Evolutionary conservation across 2,329 filamentous ascomycete species (phyloP).

Genomic region (Xenoacremonium recifei): DNA sequence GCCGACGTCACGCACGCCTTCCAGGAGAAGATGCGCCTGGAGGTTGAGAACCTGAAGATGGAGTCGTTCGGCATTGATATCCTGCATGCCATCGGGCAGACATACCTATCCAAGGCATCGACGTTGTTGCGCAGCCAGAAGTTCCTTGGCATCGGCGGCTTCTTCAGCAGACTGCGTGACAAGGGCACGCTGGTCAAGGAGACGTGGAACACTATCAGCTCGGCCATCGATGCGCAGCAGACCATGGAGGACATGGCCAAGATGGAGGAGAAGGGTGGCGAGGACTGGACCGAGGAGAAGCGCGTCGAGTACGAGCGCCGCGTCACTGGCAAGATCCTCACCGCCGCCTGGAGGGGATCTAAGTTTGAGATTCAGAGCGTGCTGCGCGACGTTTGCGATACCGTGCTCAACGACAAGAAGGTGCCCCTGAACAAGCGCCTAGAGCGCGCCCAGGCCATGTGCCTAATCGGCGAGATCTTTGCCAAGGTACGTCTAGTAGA

Average conservation of each 20-base stretch:
- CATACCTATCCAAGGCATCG: slow-evolving; percentile 84
- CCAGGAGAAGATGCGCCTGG: slow-evolving; percentile 88
- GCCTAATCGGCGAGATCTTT: slow-evolving; percentile 87
- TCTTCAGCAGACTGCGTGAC: slow-evolving; percentile 91
- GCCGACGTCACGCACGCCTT: slow-evolving; percentile 83
- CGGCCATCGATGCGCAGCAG: slow-evolving; percentile 94
- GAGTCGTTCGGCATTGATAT: slow-evolving; percentile 97
- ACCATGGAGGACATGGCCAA: slow-evolving; percentile 99
- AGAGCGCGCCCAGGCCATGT: slow-evolving; percentile 85
- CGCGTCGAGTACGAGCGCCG: slow-evolving; percentile 92
- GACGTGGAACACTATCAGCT: slow-evolving; percentile 96
- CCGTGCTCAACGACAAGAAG: slow-evolving; percentile 75
- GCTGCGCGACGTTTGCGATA: slow-evolving; percentile 89
- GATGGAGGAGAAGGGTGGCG: slow-evolving; percentile 88
- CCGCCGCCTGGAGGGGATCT: slow-evolving; percentile 91
- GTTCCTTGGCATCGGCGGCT: slow-evolving; percentile 92
- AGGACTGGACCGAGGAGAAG: slow-evolving; percentile 98
- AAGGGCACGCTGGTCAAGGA: slow-evolving; percentile 97
- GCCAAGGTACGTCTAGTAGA: slow-evolving; percentile 61
- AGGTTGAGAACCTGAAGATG: slow-evolving; percentile 99
- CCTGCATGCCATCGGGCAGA: slow-evolving; percentile 88
- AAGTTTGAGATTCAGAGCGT: slow-evolving; percentile 99
- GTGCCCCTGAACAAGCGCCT: slow-evolving; percentile 81
- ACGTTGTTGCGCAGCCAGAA: slow-evolving; percentile 92
- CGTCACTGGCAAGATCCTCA: slow-evolving; percentile 96